Evolutionary conservation across 129 eudicot genomes (phyloP), one percentile per base, ranked within the genome.

Genomic region (Chrysanthemum lavandulifolium): DNA sequence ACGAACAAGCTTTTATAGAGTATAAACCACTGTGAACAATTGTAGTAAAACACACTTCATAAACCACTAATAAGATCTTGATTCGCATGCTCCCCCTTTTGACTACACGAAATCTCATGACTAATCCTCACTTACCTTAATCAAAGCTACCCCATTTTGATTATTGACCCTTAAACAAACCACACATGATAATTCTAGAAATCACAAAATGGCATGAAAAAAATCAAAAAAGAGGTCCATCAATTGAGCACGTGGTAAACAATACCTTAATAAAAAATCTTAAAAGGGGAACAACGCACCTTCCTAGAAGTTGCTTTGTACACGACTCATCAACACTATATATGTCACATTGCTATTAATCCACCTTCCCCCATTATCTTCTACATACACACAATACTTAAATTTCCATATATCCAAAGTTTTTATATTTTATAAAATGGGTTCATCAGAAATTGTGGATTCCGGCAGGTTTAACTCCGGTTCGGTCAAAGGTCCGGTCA

Each of bases 381-480:
- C n/a, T 10, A 16, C 18, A 23, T 45, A 61, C 40, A 15, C 72
- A 36, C 6, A 50, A 53, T 65, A n/a, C 12, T 7, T 15, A 6
- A 65, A n/a, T 63, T 61, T 77, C 12, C 80, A 67, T 5, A 19
- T 0, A 19, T 19, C 21, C 21, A 19, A 19, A 19, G 21, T 56
- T 27, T 18, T 21, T 13, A 3, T 31, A 31, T 31, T 12, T 16
- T 36, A 10, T 15, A 19, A 25, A 10, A 9, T 11, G 13, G 47
- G 76, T 54, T 85, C 96, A 3, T 88, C 93, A 65, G 87, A 83
- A 73, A 74, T 85, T 61, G 87, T 76, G 5, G 90, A 86, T 73
- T 89, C 96, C 83, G 88, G 90, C 25, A 89, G 79, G 68, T 48
- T 80, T 72, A 31, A 4, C 36, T 74, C 92, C 90, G 87, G 90